These are phyloP conservation scores for Cladosporium halotolerans DNA, from an alignment of 2,329 filamentous ascomycete genomes.

Conservation along the genomic window DNA sequence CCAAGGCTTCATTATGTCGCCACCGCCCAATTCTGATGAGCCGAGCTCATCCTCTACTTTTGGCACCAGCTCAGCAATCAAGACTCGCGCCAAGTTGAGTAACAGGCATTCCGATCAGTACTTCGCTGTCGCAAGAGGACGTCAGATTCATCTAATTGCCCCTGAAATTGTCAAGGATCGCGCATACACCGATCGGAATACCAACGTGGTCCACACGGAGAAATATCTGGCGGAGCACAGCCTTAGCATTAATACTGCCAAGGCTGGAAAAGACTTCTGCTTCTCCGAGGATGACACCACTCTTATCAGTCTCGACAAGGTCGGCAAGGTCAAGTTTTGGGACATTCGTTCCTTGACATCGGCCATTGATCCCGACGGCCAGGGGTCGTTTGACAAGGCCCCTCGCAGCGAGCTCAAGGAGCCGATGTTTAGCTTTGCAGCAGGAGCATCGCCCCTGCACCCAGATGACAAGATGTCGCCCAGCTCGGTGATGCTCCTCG, in stretches of 20 bases:
- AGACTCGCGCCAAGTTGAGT: slow-evolving; percentile 89
- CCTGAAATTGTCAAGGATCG: slow-evolving; percentile 48
- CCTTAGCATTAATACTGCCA: slow-evolving; percentile 91
- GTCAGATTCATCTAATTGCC: slow-evolving; percentile 85
- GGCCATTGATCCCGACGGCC: slow-evolving; percentile 37
- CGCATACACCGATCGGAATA: slow-evolving; percentile 45
- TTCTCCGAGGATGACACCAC: slow-evolving; percentile 96
- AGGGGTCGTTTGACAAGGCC: slow-evolving; percentile 42
- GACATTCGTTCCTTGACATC: slow-evolving; percentile 75
- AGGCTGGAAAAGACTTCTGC: slow-evolving; percentile 95
- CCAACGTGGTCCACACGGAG: slow-evolving; percentile 71
- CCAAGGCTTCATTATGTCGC: slow-evolving; percentile 82
- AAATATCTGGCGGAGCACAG: slow-evolving; percentile 80
- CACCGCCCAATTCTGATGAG: slow-evolving; percentile 77
- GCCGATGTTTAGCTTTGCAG: slow-evolving; percentile 78
- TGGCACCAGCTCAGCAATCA: slow-evolving; percentile 54
- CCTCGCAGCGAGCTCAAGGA: slow-evolving; percentile 62
- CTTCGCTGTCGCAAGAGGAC: slow-evolving; percentile 91
- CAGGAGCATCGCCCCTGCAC: slow-evolving; percentile 35
- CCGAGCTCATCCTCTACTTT: slow-evolving; percentile 70
- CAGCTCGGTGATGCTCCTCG: slow-evolving; percentile 89
- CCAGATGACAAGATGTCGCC: slow-evolving; percentile 82
- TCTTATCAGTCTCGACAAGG: slow-evolving; percentile 94
- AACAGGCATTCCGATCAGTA: slow-evolving; percentile 76
- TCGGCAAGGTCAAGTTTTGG: slow-evolving; percentile 95